These are phyloP conservation scores for Yamadazyma oceani DNA, from an alignment of 1,139 yeast genomes.

Conservation along the genomic window DNA sequence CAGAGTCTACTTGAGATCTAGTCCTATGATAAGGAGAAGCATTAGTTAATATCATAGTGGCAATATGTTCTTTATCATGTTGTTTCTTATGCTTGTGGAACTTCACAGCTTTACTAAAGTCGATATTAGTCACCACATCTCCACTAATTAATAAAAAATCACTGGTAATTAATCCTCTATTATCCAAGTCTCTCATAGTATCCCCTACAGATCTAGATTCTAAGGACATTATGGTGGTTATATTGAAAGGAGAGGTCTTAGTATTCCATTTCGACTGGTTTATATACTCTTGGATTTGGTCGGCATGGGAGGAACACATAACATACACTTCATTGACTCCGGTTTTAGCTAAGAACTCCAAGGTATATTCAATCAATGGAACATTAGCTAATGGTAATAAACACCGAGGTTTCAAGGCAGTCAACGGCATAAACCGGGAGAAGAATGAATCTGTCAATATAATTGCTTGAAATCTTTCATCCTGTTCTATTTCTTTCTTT, in stretches of 20 bases:
- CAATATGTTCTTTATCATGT: constrained; percentile 83
- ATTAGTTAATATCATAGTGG: constrained; percentile 88
- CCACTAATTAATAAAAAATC: constrained; percentile 91
- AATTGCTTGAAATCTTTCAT: constrained; percentile 85
- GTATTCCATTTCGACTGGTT: constrained; percentile 77
- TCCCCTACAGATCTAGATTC: constrained; percentile 95
- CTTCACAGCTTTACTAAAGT: constrained; percentile 69
- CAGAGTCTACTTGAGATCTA: constrained; percentile 75
- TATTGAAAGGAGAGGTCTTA: constrained; percentile 72
- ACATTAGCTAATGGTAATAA: constrained; percentile 87
- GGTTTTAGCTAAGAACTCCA: constrained; percentile 89
- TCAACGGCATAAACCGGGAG: constrained; percentile 88
- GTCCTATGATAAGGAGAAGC: constrained; percentile 88
- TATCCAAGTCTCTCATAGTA: constrained; percentile 93
- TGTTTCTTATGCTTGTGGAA: constrained; percentile 71
- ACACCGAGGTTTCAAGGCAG: constrained; percentile 84
- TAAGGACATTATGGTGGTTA: constrained; percentile 77
- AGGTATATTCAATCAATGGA: constrained; percentile 90
- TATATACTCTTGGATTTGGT: constrained; percentile 79
- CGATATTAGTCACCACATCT: constrained; percentile 90
- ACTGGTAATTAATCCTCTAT: constrained; percentile 82
- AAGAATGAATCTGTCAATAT: constrained; percentile 93
- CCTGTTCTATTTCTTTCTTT: constrained; percentile 59
- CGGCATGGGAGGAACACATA: constrained; percentile 90
- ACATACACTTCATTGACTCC: constrained; percentile 87